Evolutionary conservation across 495 filamentous ascomycete genomes (phyloP), one percentile per base, ranked within the genome.

Genomic region (Rostrohypoxylon terebratum): DNA sequence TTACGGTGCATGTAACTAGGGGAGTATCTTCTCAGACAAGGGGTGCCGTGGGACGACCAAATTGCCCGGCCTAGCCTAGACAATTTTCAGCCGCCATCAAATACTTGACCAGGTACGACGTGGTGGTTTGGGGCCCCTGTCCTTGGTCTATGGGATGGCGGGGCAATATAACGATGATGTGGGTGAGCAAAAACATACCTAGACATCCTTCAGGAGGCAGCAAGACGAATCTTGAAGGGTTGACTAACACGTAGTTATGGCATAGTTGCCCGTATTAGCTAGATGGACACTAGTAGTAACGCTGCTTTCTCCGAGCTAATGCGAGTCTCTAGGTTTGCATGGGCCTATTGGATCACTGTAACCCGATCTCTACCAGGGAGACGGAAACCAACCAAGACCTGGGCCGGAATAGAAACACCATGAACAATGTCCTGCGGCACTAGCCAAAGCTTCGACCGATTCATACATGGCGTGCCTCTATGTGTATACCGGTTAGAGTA

Each of bases 81-180:
- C 64, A 73, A 69, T 66, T 58, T 66, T 69, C 65, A 69, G 66
- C 71, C 66, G 61, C 62, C 55, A 62, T 66, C 48, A 66, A 69
- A 66, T 69, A 62, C 65, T 53, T 55, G 61, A 44, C 71, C 71
- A 73, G 66, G 71, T 66, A 73, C 71, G 40, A 55, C 48, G 40
- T 38, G 50, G 20, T 42, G 34, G 60, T 54, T 63, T 36, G 48
- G 38, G 38, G 36, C 42, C 61, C 61, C 62, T 65, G 55, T 42
- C 65, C 53, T 28, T 57, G 61, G 55, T 45, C 66, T 48, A 23
- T 59, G 61, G 9, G 55, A 63, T 62, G 61, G 62, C 61, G 61
- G 71, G 66, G 66, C 71, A 73, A 69, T 69, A 73, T 69, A 73
- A 73, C 71, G 66, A 73, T 63, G 55, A 73, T 73, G 71, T 73